phyloP scores from a whole-genome alignment of 225 moss, liverwort and hornwort species.

The Asterella californica region DNA sequence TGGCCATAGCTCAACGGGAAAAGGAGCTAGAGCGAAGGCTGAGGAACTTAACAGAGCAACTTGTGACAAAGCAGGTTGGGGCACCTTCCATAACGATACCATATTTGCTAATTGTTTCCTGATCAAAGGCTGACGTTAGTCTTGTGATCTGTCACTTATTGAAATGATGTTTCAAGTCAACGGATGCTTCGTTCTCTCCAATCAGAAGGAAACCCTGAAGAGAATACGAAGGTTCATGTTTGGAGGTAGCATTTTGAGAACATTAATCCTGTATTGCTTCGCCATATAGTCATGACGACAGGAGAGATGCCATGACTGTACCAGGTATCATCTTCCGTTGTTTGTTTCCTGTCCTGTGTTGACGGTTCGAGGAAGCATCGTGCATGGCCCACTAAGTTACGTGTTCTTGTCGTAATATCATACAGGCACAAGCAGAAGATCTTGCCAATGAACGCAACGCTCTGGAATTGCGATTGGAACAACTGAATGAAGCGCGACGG shows the following conservation, averaged over 20 bases:
- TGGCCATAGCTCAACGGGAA: slow-evolving; percentile 71
- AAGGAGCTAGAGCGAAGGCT: slow-evolving; percentile 81
- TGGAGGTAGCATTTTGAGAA: not conserved
- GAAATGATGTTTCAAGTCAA: not conserved
- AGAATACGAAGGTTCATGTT: not conserved
- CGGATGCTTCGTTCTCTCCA: not conserved
- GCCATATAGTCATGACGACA: not conserved
- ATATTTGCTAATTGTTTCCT: no score
- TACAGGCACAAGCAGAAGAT: slow-evolving; percentile 79
- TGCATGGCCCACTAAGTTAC: not conserved
- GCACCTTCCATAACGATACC: not conserved
- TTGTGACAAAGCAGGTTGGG: slow-evolving; percentile 72
- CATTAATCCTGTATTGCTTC: not conserved
- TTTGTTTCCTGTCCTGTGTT: not conserved
- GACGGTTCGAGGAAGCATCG: not conserved
- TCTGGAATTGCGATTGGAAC: slow-evolving; percentile 65
- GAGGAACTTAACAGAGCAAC: slow-evolving; percentile 72
- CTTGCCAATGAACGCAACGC: slow-evolving; percentile 77
- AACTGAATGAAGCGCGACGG: slow-evolving; percentile 59
- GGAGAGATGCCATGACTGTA: not conserved
- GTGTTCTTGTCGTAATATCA: not conserved
- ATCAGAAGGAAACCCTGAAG: not conserved
- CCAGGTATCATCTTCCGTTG: not conserved
- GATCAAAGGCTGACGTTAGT: no score
- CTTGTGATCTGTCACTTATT: not conserved